phyloP scores from a whole-genome alignment of 306 rosid species.

The Canavalia gladiata region DNA sequence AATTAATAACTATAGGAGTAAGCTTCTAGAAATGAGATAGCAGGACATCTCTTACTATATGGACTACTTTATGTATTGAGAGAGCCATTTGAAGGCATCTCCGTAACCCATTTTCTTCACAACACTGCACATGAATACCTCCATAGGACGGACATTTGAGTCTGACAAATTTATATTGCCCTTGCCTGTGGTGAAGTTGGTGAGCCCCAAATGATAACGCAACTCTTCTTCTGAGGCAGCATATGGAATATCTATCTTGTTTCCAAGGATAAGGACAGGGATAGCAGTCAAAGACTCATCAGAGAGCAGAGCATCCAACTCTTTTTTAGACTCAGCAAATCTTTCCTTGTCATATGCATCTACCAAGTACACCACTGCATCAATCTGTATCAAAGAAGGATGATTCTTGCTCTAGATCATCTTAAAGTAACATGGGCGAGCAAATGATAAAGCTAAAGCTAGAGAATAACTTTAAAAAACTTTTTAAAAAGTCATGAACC shows the following conservation, averaged over 20 bases:
- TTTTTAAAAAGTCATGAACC: background rate
- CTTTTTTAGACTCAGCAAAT: slow-evolving; percentile 74
- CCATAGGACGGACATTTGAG: slow-evolving; percentile 77
- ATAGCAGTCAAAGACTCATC: slow-evolving; percentile 68
- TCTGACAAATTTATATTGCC: slow-evolving; percentile 71
- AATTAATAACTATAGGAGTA: slow-evolving; percentile 40
- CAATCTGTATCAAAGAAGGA: slow-evolving; percentile 62
- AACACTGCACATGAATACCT: slow-evolving; percentile 88
- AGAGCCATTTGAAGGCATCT: slow-evolving; percentile 87
- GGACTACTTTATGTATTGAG: slow-evolving; percentile 77
- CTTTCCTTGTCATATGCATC: slow-evolving; percentile 80
- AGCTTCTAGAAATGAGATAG: slow-evolving; percentile 33
- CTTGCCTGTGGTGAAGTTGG: slow-evolving; percentile 82
- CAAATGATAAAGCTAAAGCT: background rate
- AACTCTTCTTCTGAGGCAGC: slow-evolving; percentile 86
- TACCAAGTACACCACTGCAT: slow-evolving; percentile 79
- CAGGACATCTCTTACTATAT: slow-evolving; percentile 44
- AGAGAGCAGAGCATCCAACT: slow-evolving; percentile 79
- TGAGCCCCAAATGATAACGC: slow-evolving; percentile 72
- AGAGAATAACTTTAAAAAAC: background rate
- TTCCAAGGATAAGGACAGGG: slow-evolving; percentile 80
- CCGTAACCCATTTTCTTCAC: slow-evolving; percentile 91
- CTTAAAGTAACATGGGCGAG: background rate
- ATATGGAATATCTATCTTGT: slow-evolving; percentile 79
- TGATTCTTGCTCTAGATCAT: background rate